These are phyloP conservation scores for Ramichloridium luteum DNA, from an alignment of 2,329 filamentous ascomycete species.

Conservation along the genomic window DNA sequence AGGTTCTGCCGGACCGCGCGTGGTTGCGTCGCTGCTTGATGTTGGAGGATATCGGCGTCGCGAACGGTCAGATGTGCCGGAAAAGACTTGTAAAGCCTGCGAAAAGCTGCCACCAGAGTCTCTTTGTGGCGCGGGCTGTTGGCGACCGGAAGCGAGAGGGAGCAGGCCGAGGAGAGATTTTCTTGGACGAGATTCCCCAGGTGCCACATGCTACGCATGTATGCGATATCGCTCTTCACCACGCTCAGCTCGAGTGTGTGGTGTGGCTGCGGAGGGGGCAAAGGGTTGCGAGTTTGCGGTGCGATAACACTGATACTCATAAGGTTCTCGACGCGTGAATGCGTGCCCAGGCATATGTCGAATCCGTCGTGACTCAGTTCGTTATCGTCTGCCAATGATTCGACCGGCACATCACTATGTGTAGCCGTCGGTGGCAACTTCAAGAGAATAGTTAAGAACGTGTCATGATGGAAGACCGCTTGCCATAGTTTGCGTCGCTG, in stretches of 20 bases:
- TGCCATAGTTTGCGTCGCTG: slow-evolving; percentile 72
- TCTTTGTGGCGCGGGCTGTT: slow-evolving; percentile 56
- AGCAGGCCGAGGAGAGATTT: slow-evolving; percentile 61
- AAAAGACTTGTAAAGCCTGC: slow-evolving; percentile 59
- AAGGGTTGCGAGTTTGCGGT: slow-evolving; percentile 24
- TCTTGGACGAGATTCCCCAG: slow-evolving; percentile 68
- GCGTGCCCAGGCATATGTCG: slow-evolving; percentile 43
- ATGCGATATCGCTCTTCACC: slow-evolving; percentile 31
- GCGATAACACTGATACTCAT: slow-evolving; percentile 42
- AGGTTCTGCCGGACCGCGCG: slow-evolving; percentile 61
- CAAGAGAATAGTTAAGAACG: slow-evolving; percentile 65
- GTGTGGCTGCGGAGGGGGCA: slow-evolving; percentile 23
- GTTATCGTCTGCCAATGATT: slow-evolving; percentile 56
- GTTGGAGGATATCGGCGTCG: slow-evolving; percentile 47
- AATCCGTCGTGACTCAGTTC: slow-evolving; percentile 40
- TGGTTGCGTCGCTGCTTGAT: slow-evolving; percentile 47
- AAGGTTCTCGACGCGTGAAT: slow-evolving; percentile 34
- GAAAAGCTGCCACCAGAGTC: slow-evolving; percentile 57
- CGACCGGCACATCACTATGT: slow-evolving; percentile 66
- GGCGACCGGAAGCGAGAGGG: slow-evolving; percentile 60
- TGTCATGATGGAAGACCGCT: slow-evolving; percentile 68
- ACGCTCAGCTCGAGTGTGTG: slow-evolving; percentile 22
- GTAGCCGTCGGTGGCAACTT: slow-evolving; percentile 67
- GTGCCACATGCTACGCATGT: slow-evolving; percentile 66
- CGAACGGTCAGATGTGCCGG: slow-evolving; percentile 58